Evolutionary conservation across 2,329 filamentous ascomycete species (phyloP).

Genomic region (Xylariaceae sp.): DNA sequence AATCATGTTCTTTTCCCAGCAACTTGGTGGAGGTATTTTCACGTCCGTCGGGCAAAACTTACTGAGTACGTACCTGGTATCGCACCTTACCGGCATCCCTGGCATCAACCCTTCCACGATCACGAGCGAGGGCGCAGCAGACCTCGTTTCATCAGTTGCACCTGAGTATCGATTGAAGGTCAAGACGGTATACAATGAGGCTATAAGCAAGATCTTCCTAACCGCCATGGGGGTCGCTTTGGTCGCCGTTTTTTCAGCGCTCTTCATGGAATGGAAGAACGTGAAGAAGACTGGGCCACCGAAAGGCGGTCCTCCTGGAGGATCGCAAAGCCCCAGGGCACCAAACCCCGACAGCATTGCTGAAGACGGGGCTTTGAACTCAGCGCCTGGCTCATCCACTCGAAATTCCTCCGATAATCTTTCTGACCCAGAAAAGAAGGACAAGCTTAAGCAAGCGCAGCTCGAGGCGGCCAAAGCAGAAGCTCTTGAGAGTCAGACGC

Average conservation of each 20-base stretch:
- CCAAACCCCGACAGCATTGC: background rate
- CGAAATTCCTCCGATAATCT: conserved; percentile 2
- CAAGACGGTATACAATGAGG: conserved; percentile 52
- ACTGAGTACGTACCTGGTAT: conserved; percentile 32
- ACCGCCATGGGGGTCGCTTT: conserved; percentile 49
- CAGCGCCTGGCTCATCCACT: conserved; percentile 3
- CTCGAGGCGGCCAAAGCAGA: conserved; percentile 1
- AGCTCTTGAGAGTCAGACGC: background rate
- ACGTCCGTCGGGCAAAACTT: conserved; percentile 44
- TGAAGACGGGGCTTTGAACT: conserved; percentile 3
- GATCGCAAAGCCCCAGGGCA: background rate
- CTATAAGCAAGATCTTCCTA: conserved; percentile 52
- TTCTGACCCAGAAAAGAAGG: conserved; percentile 3
- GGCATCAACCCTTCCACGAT: conserved; percentile 32
- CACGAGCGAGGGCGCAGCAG: conserved; percentile 41
- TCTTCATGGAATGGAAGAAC: conserved; percentile 56
- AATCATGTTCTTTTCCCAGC: conserved; percentile 44
- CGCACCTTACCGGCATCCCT: conserved; percentile 28
- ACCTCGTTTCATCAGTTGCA: conserved; percentile 47
- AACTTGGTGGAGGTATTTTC: conserved; percentile 43
- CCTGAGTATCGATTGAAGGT: conserved; percentile 43
- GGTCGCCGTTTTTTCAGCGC: conserved; percentile 46
- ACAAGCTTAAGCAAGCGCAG: background rate
- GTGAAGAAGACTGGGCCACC: conserved; percentile 44
- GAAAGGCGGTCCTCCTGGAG: conserved; percentile 1